phyloP scores from a whole-genome alignment of 2,329 filamentous ascomycete species.

The Penicillium occitanis region DNA sequence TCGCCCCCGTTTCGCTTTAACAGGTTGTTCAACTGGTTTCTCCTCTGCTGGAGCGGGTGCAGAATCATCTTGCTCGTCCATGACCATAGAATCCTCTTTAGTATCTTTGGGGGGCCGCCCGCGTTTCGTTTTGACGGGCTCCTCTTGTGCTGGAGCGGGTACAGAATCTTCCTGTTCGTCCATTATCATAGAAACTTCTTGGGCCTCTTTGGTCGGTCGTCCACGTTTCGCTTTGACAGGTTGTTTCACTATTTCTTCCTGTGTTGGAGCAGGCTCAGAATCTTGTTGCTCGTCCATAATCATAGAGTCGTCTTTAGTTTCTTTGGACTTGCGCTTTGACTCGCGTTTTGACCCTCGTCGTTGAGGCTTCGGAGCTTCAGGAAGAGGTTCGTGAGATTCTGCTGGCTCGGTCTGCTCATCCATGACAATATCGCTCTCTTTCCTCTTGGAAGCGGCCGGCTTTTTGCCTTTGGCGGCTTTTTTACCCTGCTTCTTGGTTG shows the following conservation, averaged over 20 bases:
- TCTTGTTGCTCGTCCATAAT: constrained; percentile 4
- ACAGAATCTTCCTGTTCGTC: not conserved
- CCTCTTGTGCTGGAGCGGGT: constrained; percentile 17
- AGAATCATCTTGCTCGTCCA: constrained; percentile 3
- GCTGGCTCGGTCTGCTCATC: constrained; percentile 21
- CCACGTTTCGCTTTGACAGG: constrained; percentile 14
- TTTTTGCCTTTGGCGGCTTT: constrained; percentile 37
- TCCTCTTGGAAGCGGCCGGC: constrained; percentile 23
- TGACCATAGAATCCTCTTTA: not conserved
- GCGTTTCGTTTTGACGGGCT: constrained; percentile 12
- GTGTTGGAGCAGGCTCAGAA: constrained; percentile 13
- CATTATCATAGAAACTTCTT: not conserved
- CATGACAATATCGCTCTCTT: constrained; percentile 21
- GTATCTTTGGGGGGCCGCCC: constrained; percentile 10
- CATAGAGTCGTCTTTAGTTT: constrained; percentile 2
- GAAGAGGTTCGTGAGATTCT: constrained; percentile 18
- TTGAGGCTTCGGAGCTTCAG: constrained; percentile 10
- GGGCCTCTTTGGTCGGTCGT: constrained; percentile 2
- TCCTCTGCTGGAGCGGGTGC: constrained; percentile 16
- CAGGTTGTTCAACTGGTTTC: not conserved
- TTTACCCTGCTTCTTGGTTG: constrained; percentile 29
- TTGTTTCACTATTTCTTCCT: constrained; percentile 1
- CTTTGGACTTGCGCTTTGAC: constrained; percentile 10
- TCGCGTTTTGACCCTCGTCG: constrained; percentile 2
- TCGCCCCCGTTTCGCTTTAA: constrained; percentile 14